A percentile compares a stretch with the other conserved stretches of the same genome.
Evolutionary conservation across 495 filamentous ascomycete genomes (phyloP).

Genomic region (Aspergillus campestris): DNA sequence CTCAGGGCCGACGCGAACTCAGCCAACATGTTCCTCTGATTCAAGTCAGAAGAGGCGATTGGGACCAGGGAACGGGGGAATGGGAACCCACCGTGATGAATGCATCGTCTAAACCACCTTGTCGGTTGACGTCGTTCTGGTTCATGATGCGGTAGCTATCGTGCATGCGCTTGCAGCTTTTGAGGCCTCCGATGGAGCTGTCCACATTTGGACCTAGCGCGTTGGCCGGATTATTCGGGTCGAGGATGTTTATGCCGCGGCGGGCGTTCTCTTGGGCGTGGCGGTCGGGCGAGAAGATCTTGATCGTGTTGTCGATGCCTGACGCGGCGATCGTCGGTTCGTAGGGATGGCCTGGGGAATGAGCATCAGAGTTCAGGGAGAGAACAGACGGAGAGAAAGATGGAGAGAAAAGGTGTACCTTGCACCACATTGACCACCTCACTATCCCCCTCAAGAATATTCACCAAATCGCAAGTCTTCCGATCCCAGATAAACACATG

Average conservation of each 20-base stretch:
- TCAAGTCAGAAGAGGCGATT: background rate
- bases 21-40: constrained; percentile 51
- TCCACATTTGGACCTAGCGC: constrained; percentile 12
- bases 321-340: constrained; percentile 63
- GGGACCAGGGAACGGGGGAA: background rate
- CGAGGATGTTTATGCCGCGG: constrained; percentile 45
- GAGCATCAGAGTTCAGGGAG: background rate
- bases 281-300: constrained; percentile 62
- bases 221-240: constrained; percentile 33
- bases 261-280: constrained; percentile 50
- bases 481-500: constrained; percentile 67
- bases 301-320: constrained; percentile 69
- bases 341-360: constrained; percentile 53
- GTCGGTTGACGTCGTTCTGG: constrained; percentile 56
- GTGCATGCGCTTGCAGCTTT: constrained; percentile 51
- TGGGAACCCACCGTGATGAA: constrained; percentile 50
- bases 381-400: background rate
- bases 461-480: constrained; percentile 53
- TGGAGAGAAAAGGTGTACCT: constrained; percentile 26
- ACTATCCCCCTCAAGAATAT: constrained; percentile 62
- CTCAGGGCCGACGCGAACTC: constrained; percentile 42
- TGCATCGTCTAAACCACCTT: constrained; percentile 52
- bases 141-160: constrained; percentile 55
- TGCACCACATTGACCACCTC: constrained; percentile 70
- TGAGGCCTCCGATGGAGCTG: constrained; percentile 32